These are phyloP conservation scores for Pezicula carpinea DNA, from an alignment of 2,329 filamentous ascomycete genomes.

Conservation along the genomic window DNA sequence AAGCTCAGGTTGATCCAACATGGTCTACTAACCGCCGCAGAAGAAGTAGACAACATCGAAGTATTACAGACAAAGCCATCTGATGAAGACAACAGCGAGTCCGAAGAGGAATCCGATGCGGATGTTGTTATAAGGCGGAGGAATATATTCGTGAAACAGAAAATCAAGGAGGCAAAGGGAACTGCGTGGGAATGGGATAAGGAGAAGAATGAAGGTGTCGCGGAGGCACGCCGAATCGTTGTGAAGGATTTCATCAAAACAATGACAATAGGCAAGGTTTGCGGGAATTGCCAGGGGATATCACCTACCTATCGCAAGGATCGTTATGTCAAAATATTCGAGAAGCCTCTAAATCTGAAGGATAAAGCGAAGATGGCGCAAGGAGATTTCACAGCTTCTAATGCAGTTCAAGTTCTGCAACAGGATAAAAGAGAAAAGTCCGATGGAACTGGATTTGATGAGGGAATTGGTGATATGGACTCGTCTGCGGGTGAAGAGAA, in stretches of 20 bases:
- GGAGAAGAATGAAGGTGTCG: slow-evolving; percentile 77
- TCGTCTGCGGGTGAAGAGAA: slow-evolving; percentile 43
- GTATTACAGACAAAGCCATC: slow-evolving; percentile 16
- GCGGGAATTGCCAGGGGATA: slow-evolving; percentile 62
- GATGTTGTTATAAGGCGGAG: slow-evolving; percentile 49
- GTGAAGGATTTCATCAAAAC: slow-evolving; percentile 78
- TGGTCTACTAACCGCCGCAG: slow-evolving; percentile 67
- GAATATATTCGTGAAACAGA: slow-evolving; percentile 66
- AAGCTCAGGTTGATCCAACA: slow-evolving; percentile 82
- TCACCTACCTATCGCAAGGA: slow-evolving; percentile 87
- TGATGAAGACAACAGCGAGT: slow-evolving; percentile 18
- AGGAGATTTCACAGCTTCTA: slow-evolving; percentile 46
- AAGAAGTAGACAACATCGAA: slow-evolving; percentile 41
- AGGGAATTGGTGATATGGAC: slow-evolving; percentile 65
- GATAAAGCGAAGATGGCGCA: slow-evolving; percentile 74
- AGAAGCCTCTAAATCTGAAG: slow-evolving; percentile 71
- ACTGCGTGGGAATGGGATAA: slow-evolving; percentile 37
- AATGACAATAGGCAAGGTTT: slow-evolving; percentile 66
- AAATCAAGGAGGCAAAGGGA: slow-evolving; percentile 54
- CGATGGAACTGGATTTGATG: slow-evolving; percentile 45
- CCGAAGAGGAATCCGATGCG: slow-evolving; percentile 30
- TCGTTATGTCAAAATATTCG: slow-evolving; percentile 87
- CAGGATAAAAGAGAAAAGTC: slow-evolving; percentile 32
- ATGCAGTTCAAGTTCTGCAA: slow-evolving; percentile 32
- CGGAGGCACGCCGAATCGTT: slow-evolving; percentile 68